Evolutionary conservation across 202 grass and related monocot species (phyloP), one percentile per base, ranked within the genome.

Genomic region (Hordeum pubiflorum): DNA sequence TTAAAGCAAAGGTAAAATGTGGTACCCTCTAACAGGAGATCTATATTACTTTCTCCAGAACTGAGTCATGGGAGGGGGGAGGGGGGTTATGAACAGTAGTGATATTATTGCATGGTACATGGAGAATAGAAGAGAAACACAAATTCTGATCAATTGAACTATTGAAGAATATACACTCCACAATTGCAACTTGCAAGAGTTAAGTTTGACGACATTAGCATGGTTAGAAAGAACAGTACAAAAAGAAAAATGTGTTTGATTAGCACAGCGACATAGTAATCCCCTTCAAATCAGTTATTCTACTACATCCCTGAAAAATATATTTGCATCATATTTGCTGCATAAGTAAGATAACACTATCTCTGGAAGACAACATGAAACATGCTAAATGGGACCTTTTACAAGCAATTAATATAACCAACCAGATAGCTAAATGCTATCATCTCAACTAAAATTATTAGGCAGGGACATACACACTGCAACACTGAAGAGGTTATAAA

Each of bases 401-500:
- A 69, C 12, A 77, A 6, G 23, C 33, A 80, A 40, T 58, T 65
- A 75, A 84, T 58, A 48, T 9, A 85, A 36, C 40, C 48, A 23
- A 14, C 11, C 31, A 81, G 21, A 60, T 10, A 18, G 33, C 15
- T 61, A 70, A 10, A 81, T 32, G 54, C 50, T 61, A 60, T 50
- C 52, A 50, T 79, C 7, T 79, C 7, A 29, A 72, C 34, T 61
- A 13, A 43, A 69, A 62, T 20, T 36, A 85, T 63, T 24, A 84
- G 69, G 50, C 87, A 79, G 52, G 74, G 70, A 82, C 88, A 10
- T 92, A 97, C 94, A 86, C 79, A 87, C 86, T 92, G 89, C 84
- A 97, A 75, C 58, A 94, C 88, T 26, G 86, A 87, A 89, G 94
- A 79, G 46, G 90, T 94, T 34, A 86, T 75, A 86, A 79, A 74